These are phyloP conservation scores for Pisolithus orientalis DNA, from an alignment of 768 basidiomycete species.

Conservation along the genomic window DNA sequence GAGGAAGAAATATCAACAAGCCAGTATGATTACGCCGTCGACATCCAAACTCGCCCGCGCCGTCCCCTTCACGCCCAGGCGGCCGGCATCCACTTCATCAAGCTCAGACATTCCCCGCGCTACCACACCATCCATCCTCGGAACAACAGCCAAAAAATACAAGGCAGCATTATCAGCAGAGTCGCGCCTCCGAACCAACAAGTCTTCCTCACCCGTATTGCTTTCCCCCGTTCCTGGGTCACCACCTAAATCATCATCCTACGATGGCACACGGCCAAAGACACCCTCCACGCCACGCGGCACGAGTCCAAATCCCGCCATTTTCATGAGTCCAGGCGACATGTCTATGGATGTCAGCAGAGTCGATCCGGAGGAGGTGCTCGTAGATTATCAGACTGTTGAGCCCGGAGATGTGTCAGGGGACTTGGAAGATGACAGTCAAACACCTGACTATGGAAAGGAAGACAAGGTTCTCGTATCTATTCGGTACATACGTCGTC, in stretches of 20 bases:
- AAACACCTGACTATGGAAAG: constrained; percentile 53
- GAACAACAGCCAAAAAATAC: constrained; percentile 53
- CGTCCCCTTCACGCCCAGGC: constrained; percentile 51
- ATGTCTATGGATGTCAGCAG: constrained; percentile 63
- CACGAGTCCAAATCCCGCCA: constrained; percentile 37
- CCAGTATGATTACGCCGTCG: constrained; percentile 11
- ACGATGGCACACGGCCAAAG: constrained; percentile 37
- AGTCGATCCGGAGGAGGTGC: constrained; percentile 67
- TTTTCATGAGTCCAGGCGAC: constrained; percentile 47
- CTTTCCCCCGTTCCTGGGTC: constrained; percentile 48
- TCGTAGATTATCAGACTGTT: constrained; percentile 70
- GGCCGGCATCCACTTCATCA: constrained; percentile 36
- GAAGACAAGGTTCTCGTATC: constrained; percentile 87
- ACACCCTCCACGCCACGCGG: constrained; percentile 51
- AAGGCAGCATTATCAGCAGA: constrained; percentile 54
- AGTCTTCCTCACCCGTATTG: constrained; percentile 24
- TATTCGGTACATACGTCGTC: constrained; percentile 46
- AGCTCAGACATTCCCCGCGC: constrained; percentile 31
- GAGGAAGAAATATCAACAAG: neutral
- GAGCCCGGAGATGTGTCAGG: constrained; percentile 64
- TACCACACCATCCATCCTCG: constrained; percentile 31
- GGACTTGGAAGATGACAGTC: constrained; percentile 53
- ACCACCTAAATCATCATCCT: constrained; percentile 39
- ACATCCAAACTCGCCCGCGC: constrained; percentile 34
- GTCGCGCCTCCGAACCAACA: constrained; percentile 24